phyloP scores from a whole-genome alignment of 306 rosid species.

The Lathyrus aphaca region DNA sequence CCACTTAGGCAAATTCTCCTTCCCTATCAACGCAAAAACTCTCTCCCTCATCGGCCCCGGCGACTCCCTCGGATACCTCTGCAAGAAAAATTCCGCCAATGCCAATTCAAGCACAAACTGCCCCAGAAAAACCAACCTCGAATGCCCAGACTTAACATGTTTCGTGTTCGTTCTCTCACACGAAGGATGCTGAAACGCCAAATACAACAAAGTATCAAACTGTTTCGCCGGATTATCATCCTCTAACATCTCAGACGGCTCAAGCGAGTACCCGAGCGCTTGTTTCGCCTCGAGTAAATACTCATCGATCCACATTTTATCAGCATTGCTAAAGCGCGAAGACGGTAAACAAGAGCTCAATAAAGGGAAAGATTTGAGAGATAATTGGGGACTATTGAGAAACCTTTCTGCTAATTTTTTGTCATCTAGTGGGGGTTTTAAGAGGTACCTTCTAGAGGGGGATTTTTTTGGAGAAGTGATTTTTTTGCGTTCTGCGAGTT shows the following conservation, averaged over 20 bases:
- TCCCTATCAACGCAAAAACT: slow-evolving; percentile 82
- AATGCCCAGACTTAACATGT: slow-evolving; percentile 80
- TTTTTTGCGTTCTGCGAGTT: slow-evolving; percentile 83
- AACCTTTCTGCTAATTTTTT: slow-evolving; percentile 74
- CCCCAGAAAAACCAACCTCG: slow-evolving; percentile 83
- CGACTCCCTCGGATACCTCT: slow-evolving; percentile 93
- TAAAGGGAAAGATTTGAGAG: slow-evolving; percentile 81
- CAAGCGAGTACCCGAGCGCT: slow-evolving; percentile 90
- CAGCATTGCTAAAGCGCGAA: slow-evolving; percentile 81
- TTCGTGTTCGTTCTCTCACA: slow-evolving; percentile 79
- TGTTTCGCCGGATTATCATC: slow-evolving; percentile 92
- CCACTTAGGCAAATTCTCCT: slow-evolving; percentile 79
- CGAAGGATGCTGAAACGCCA: slow-evolving; percentile 97
- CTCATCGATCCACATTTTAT: slow-evolving; percentile 86
- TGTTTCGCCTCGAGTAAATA: slow-evolving; percentile 91
- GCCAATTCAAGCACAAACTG: slow-evolving; percentile 86
- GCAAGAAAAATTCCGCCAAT: slow-evolving; percentile 78
- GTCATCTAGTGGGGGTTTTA: slow-evolving; percentile 87
- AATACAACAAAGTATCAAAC: slow-evolving; percentile 75
- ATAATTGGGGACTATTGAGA: slow-evolving; percentile 85
- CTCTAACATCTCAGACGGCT: slow-evolving; percentile 66
- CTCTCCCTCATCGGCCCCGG: slow-evolving; percentile 99
- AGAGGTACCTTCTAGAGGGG: slow-evolving; percentile 68
- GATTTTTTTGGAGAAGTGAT: slow-evolving; percentile 71
- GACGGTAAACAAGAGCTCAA: slow-evolving; percentile 88